A percentile compares a stretch with the other conserved stretches of the same genome.
These are phyloP conservation scores for Solanum etuberosum DNA, from an alignment of 257 asterid species.

Conservation along the genomic window DNA sequence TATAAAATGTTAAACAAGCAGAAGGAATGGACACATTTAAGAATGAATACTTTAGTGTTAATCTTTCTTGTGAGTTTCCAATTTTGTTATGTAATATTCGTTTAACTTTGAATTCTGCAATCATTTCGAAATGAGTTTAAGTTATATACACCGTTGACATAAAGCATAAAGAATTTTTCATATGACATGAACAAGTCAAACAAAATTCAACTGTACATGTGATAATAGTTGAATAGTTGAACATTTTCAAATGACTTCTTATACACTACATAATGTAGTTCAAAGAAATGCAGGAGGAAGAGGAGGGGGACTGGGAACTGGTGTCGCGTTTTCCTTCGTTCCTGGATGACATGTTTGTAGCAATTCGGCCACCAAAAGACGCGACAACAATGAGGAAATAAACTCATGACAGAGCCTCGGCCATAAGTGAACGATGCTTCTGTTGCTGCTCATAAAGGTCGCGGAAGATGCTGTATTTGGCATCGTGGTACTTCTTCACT, in stretches of 20 bases:
- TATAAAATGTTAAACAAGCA: neutral
- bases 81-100: neutral
- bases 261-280: neutral
- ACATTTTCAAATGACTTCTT: neutral
- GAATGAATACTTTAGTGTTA: neutral
- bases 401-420: conserved; percentile 45
- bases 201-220: neutral
- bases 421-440: conserved; percentile 62
- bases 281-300: neutral
- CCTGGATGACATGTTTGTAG: neutral
- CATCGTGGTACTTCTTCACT: conserved; percentile 73
- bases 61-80: neutral
- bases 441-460: conserved; percentile 80
- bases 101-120: neutral
- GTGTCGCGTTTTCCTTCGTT: neutral
- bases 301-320: neutral
- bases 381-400: neutral
- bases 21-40: neutral
- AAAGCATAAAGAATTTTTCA: neutral
- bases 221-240: neutral
- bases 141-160: neutral
- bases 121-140: neutral
- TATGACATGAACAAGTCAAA: neutral
- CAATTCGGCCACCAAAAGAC: neutral
- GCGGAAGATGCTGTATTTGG: conserved; percentile 67